Base-by-base conservation (phyloP, 108 stramenopile genomes). In the Cylindrotheca fusiformis region DNA sequence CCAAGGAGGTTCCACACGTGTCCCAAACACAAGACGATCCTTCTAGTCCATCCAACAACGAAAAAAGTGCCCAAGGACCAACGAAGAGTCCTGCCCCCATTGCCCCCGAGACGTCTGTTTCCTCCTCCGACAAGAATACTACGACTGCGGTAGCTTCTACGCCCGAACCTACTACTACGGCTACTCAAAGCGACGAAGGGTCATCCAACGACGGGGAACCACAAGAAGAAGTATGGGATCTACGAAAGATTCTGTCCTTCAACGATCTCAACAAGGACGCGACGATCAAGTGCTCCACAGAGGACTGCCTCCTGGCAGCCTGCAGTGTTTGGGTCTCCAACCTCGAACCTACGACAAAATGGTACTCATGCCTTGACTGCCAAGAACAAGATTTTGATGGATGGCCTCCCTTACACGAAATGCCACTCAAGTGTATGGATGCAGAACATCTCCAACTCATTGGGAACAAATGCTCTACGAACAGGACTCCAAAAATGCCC, bases 351-450 rank as follows among this genome's bases (percentile, higher is more conserved):
- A 75, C 58, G 32, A 50, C 65, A 8, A 52, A 50, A 14, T 83
- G 82, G 82, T 73, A 74, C 54, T 71, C 67, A 30, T 83, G 82
- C 41, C 32, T 83, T 22, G 78, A 83, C 48, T 83, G 82, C 44
- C 75, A 77, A 72, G 68, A 67, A 29, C 52, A 64, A 14, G 82
- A 86, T 27, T 90, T 71, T 69, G 85, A 67, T 33, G 85, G 88
- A 41, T 86, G 80, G 78, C 88, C 88, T 8, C 36, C 62, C 21
- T 49, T 56, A 23, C 45, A 67, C 21, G 83, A 84, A 24, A 22
- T 82, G n/a, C 84, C 84, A 17, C 20, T 80, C 21, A 75, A 73
- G 24, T 65, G 49, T 52, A 56, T 88, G 47, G 76, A 70, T 18
- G 69, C 79, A 3, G 80, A 83, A 21, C 81, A 82, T 63, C 52